Conservation (phyloP, 768 basidiomycete genomes). For the Trametes villosa region DNA sequence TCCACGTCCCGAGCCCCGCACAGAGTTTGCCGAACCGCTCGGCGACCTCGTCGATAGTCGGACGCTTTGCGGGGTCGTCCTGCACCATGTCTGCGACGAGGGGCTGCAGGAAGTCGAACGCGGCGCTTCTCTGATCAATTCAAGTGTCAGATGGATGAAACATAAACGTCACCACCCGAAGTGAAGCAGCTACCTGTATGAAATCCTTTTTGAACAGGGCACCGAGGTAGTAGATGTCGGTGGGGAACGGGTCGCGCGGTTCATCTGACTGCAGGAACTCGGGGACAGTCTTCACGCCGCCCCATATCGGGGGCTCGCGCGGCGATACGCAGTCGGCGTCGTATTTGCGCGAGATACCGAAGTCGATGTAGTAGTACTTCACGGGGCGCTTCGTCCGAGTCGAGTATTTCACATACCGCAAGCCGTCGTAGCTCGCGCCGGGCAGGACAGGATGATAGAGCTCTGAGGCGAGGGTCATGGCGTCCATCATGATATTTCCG, state of each 20-base stretch:
- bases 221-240: conserved; percentile 28
- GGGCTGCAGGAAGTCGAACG: conserved; percentile 31
- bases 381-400: conserved; percentile 31
- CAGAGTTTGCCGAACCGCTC: conserved; percentile 21
- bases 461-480: conserved; percentile 22
- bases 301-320: conserved; percentile 22
- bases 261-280: conserved; percentile 21
- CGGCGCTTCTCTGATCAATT: conserved; percentile 17
- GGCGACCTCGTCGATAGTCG: conserved; percentile 28
- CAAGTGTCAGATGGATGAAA: too few relatives aligned
- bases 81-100: conserved; percentile 34
- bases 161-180: neutral
- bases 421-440: conserved; percentile 2
- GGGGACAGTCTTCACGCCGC: conserved; percentile 27
- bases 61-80: conserved; percentile 31
- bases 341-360: conserved; percentile 31
- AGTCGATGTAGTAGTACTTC: conserved; percentile 35
- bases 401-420: conserved; percentile 5
- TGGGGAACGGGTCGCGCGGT: conserved; percentile 29
- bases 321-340: conserved; percentile 31
- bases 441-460: conserved; percentile 19
- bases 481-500: conserved; percentile 28
- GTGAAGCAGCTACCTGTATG: neutral
- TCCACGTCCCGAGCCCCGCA: neutral
- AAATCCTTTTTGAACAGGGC: conserved; percentile 17